A percentile compares a stretch with the other conserved stretches of the same genome.
Conservation (phyloP, 2,329 filamentous ascomycete genomes). For the Alternaria sp. region DNA sequence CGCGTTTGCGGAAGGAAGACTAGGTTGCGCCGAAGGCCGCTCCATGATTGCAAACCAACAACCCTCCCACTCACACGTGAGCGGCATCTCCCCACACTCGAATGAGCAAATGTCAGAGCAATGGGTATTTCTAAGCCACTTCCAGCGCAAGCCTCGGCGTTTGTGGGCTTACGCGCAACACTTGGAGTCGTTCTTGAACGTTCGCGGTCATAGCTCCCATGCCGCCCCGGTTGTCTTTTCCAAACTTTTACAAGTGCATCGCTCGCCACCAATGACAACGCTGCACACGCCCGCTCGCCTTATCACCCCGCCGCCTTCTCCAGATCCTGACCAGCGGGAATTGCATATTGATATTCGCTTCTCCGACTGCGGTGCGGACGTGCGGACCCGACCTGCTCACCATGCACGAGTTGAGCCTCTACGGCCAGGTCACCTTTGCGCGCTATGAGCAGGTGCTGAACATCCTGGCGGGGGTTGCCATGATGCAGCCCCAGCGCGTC, state of each 20-base stretch:
- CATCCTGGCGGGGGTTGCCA: constrained; percentile 66
- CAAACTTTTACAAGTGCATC: constrained; percentile 18
- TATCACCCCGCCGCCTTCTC: constrained; percentile 38
- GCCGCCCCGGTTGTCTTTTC: constrained; percentile 17
- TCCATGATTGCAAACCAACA: constrained; percentile 2
- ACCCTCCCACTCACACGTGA: constrained; percentile 7
- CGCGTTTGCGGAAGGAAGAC: constrained; percentile 18
- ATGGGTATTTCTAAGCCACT: constrained; percentile 20
- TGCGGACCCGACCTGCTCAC: constrained; percentile 20
- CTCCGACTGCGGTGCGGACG: constrained; percentile 19
- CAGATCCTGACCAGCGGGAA: constrained; percentile 29
- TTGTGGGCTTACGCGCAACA: constrained; percentile 22
- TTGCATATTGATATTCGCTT: constrained; percentile 32
- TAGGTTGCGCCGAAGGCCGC: constrained; percentile 23
- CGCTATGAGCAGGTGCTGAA: constrained; percentile 67
- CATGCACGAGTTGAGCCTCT: constrained; percentile 70
- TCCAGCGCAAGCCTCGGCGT: constrained; percentile 11
- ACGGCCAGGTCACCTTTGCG: constrained; percentile 62
- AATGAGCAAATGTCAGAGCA: constrained; percentile 21
- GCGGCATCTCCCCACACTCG: constrained; percentile 29
- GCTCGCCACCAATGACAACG: constrained; percentile 30
- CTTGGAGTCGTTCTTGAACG: constrained; percentile 20
- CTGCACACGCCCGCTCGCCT: constrained; percentile 19
- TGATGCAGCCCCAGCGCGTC: constrained; percentile 63
- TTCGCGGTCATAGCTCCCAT: constrained; percentile 28